A percentile compares a stretch with the other conserved stretches of the same genome.
Evolutionary conservation across 1,284 basidiomycete species (phyloP).

Genomic region (Calocybe gambosa): DNA sequence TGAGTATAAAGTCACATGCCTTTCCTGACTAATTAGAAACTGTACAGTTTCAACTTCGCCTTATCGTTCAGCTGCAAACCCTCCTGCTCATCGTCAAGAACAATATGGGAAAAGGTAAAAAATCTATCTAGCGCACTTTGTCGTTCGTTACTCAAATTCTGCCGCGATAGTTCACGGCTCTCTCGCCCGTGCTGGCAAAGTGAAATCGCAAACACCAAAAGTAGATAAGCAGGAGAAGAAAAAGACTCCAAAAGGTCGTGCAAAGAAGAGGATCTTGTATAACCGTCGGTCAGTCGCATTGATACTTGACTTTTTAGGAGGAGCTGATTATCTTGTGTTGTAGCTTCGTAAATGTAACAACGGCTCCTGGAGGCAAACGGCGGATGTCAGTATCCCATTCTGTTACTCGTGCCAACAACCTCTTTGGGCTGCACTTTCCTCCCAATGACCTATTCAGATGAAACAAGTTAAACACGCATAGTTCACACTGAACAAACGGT

Average conservation of each 20-base stretch:
- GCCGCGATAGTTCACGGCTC: slow-evolving; percentile 92
- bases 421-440: slow-evolving; percentile 3
- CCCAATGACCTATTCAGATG: slow-evolving; percentile 50
- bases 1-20: neutral
- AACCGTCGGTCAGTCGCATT: slow-evolving; percentile 68
- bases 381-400: slow-evolving; percentile 72
- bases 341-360: slow-evolving; percentile 94
- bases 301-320: neutral
- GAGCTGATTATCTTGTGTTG: neutral
- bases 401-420: neutral
- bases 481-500: slow-evolving; percentile 84
- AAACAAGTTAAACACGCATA: slow-evolving; percentile 70
- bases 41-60: slow-evolving; percentile 16
- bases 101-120: slow-evolving; percentile 20
- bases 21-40: neutral
- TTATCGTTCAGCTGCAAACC: slow-evolving; percentile 3
- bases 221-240: slow-evolving; percentile 98
- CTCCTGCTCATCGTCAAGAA: slow-evolving; percentile 17
- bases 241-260: slow-evolving; percentile 93
- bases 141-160: neutral
- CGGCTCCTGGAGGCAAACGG: slow-evolving; percentile 89
- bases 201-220: slow-evolving; percentile 96
- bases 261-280: slow-evolving; percentile 94
- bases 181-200: slow-evolving; percentile 99
- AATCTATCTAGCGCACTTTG: neutral